Conservation (phyloP, 2,329 filamentous ascomycete species). For the Microcyclospora tardicrescens region DNA sequence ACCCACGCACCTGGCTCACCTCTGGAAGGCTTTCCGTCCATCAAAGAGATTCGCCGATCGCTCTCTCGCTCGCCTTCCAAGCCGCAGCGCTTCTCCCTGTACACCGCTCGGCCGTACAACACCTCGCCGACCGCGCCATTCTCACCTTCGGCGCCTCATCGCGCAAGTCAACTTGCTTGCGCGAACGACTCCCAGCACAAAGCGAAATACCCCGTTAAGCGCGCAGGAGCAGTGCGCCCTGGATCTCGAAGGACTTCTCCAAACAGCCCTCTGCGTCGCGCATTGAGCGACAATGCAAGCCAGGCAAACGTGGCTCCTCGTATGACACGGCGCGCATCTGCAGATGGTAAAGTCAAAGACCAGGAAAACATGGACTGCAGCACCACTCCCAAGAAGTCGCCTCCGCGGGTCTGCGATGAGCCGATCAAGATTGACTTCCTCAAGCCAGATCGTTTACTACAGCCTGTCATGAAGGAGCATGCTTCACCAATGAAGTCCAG, state of each 20-base stretch:
- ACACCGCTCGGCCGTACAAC: slow-evolving; percentile 35
- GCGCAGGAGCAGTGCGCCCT: slow-evolving; percentile 16
- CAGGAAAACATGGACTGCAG: slow-evolving; percentile 23
- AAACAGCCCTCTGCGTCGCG: slow-evolving; percentile 69
- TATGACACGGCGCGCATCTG: slow-evolving; percentile 31
- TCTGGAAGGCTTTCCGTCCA: slow-evolving; percentile 72
- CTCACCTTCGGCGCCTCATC: slow-evolving; percentile 31
- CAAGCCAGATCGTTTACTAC: slow-evolving; percentile 32
- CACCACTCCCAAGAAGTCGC: slow-evolving; percentile 9
- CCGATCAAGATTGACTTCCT: slow-evolving; percentile 37
- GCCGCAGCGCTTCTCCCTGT: slow-evolving; percentile 53
- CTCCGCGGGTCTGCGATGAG: slow-evolving; percentile 25
- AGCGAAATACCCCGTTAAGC: slow-evolving; percentile 29
- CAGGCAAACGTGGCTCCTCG: slow-evolving; percentile 54
- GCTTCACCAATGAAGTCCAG: slow-evolving; percentile 52
- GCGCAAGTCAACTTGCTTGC: slow-evolving; percentile 31
- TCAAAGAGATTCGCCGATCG: slow-evolving; percentile 73
- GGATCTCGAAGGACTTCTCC: slow-evolving; percentile 58
- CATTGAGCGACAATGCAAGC: slow-evolving; percentile 56
- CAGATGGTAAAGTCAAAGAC: slow-evolving; percentile 28
- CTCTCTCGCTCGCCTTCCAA: slow-evolving; percentile 91
- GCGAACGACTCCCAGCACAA: slow-evolving; percentile 26
- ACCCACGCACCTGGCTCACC: slow-evolving; percentile 37
- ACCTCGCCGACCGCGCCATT: slow-evolving; percentile 23
- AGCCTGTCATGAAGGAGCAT: slow-evolving; percentile 32